These are phyloP conservation scores for Crithidia fasciculata DNA, from an alignment of 208 protist species.

Conservation along the genomic window DNA sequence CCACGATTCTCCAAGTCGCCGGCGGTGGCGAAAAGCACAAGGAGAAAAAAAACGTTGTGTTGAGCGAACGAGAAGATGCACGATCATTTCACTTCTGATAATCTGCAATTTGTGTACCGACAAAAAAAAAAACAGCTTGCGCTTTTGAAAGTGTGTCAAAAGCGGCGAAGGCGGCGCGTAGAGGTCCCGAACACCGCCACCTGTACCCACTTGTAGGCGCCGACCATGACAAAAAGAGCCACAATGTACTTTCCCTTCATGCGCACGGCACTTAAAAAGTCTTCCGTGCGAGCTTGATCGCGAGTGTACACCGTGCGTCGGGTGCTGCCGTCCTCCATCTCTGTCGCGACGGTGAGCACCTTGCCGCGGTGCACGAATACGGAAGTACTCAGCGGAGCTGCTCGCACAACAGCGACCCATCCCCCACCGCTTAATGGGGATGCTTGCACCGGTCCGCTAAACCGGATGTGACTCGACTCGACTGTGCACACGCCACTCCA, in stretches of 20 bases:
- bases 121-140: too few species aligned
- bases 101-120: too few species aligned
- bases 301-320: slow-evolving; percentile 9
- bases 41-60: too few species aligned
- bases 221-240: slow-evolving; percentile 54
- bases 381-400: not conserved
- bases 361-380: slow-evolving; percentile 20
- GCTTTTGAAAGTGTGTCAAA: slow-evolving; percentile 6
- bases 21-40: too few species aligned
- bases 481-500: slow-evolving; percentile 24
- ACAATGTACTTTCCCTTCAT: slow-evolving; percentile 54
- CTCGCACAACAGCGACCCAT: slow-evolving; percentile 21
- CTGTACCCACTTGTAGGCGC: slow-evolving; percentile 58
- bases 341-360: slow-evolving; percentile 9
- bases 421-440: slow-evolving; percentile 34
- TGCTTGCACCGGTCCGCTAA: slow-evolving; percentile 11
- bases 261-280: slow-evolving; percentile 19
- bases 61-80: too few species aligned
- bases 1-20: too few species aligned
- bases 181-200: slow-evolving; percentile 15
- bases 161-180: slow-evolving; percentile 22
- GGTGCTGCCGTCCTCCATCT: not conserved
- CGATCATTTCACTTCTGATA: too few species aligned
- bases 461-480: slow-evolving; percentile 11
- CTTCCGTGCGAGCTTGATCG: not conserved